These are phyloP conservation scores for Ehretia macrophylla DNA, from an alignment of 257 asterid species.

Conservation along the genomic window DNA sequence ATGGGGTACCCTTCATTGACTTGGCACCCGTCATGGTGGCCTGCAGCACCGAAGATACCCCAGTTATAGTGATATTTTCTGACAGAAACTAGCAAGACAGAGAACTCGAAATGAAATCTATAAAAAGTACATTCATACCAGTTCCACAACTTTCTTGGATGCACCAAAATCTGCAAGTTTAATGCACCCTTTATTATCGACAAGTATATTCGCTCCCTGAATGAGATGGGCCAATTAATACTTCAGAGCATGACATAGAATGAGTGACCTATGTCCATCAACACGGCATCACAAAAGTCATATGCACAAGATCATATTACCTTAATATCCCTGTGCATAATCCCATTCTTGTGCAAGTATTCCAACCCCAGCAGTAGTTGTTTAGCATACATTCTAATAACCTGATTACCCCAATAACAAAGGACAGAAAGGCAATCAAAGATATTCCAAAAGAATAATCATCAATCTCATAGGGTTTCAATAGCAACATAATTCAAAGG, in stretches of 20 bases:
- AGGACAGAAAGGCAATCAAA: slow-evolving; percentile 5
- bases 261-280: neutral
- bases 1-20: slow-evolving; percentile 99
- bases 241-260: neutral
- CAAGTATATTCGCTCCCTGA: slow-evolving; percentile 98
- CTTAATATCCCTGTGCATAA: slow-evolving; percentile 99
- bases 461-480: too few relatives aligned
- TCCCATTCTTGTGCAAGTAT: slow-evolving; percentile 88
- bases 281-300: neutral
- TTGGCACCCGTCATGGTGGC: slow-evolving; percentile 97
- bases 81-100: slow-evolving; percentile 15
- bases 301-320: slow-evolving; percentile 27
- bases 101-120: slow-evolving; percentile 5
- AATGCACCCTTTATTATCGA: slow-evolving; percentile 95
- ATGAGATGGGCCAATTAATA: neutral
- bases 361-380: slow-evolving; percentile 87
- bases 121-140: slow-evolving; percentile 43
- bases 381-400: slow-evolving; percentile 92
- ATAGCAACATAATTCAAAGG: too few relatives aligned
- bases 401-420: slow-evolving; percentile 42
- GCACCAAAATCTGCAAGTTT: slow-evolving; percentile 99
- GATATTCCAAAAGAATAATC: too few relatives aligned
- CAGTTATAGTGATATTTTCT: slow-evolving; percentile 19
- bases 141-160: slow-evolving; percentile 98
- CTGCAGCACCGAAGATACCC: slow-evolving; percentile 37